Evolutionary conservation across 805 yeast species (phyloP).

Genomic region (Starmera caribaea): DNA sequence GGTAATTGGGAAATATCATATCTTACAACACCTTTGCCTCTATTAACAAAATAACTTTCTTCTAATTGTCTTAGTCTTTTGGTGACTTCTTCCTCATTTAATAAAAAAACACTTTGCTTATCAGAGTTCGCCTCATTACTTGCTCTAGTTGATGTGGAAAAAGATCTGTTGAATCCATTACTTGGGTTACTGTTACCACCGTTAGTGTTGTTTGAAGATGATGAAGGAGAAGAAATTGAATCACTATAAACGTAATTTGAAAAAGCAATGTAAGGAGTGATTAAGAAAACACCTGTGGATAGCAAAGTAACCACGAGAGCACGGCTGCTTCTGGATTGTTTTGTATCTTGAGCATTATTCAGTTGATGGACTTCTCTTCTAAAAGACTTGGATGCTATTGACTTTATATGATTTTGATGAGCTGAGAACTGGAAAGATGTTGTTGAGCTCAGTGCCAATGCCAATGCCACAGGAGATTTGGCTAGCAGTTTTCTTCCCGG

Average conservation of each 20-base stretch:
- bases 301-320: constrained; percentile 19
- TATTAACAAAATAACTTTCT: constrained; percentile 68
- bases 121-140: constrained; percentile 12
- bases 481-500: no score
- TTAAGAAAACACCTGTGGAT: constrained; percentile 15
- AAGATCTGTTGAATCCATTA: constrained; percentile 9
- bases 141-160: constrained; percentile 11
- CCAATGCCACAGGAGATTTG: no score
- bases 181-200: background rate
- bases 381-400: background rate
- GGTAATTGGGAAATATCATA: constrained; percentile 88
- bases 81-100: constrained; percentile 66
- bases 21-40: constrained; percentile 81
- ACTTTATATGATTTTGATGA: background rate
- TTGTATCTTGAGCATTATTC: background rate
- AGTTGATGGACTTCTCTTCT: background rate
- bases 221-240: constrained; percentile 9
- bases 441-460: no score
- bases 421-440: no score
- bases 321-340: constrained; percentile 3
- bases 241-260: constrained; percentile 14
- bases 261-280: constrained; percentile 18
- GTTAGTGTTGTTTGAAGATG: no score
- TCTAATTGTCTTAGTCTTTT: constrained; percentile 59
- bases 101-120: constrained; percentile 45